Evolutionary conservation across 352 stramenopile species (phyloP).

Genomic region (Pythium folliculosum): DNA sequence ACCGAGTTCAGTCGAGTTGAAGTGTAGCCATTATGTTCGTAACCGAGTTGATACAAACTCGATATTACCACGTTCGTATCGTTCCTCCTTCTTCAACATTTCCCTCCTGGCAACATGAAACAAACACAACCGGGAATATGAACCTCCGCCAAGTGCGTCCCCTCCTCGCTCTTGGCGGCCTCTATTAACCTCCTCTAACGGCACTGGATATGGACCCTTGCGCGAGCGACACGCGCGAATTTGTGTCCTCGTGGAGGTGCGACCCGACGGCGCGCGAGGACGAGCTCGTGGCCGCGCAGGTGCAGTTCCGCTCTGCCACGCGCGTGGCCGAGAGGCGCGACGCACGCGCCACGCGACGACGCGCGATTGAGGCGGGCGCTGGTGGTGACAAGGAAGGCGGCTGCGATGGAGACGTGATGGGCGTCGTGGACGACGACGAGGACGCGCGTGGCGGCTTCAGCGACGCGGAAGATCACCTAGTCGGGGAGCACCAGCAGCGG

Average conservation of each 20-base stretch:
- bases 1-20: constrained; percentile 87
- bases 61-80: neutral
- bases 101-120: neutral
- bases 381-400: neutral
- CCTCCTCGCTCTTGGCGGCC: neutral
- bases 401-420: no score
- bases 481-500: neutral
- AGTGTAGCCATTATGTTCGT: constrained; percentile 24
- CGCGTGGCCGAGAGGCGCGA: constrained; percentile 22
- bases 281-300: constrained; percentile 10
- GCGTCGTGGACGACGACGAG: neutral
- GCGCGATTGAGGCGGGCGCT: neutral
- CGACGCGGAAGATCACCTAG: constrained; percentile 3
- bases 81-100: neutral
- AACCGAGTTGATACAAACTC: constrained; percentile 3
- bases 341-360: neutral
- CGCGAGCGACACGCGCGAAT: constrained; percentile 12
- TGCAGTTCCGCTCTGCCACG: constrained; percentile 6
- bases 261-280: constrained; percentile 23
- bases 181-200: neutral
- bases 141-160: no score
- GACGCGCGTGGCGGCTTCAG: constrained; percentile 5
- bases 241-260: constrained; percentile 22
- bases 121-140: neutral
- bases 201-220: neutral